phyloP scores from a whole-genome alignment of 768 basidiomycete genomes.

The Leccinum rimulosum region DNA sequence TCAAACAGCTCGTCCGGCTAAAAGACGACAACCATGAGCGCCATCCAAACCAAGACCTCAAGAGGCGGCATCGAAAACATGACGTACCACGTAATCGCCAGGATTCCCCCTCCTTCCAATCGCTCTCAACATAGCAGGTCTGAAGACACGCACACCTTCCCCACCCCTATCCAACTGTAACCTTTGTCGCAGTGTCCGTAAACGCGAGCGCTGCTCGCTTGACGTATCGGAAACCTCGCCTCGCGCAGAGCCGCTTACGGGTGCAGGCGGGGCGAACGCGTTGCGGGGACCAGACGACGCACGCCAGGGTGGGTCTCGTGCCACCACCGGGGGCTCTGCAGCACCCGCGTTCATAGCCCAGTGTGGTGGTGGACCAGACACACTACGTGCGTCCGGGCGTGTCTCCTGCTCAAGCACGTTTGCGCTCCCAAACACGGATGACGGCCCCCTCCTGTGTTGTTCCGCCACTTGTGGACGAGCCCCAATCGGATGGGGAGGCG shows the following conservation, averaged over 20 bases:
- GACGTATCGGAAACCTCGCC: slow-evolving; percentile 3
- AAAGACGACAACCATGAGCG: slow-evolving; percentile 3
- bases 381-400: slow-evolving; percentile 6
- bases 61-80: background rate
- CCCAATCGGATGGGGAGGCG: slow-evolving; percentile 24
- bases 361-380: slow-evolving; percentile 1
- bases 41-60: background rate
- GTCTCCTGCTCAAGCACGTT: slow-evolving; percentile 12
- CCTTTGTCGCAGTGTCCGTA: slow-evolving; percentile 27
- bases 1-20: slow-evolving; percentile 79
- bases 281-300: slow-evolving; percentile 16
- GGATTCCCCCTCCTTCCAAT: slow-evolving; percentile 25
- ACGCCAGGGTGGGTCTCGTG: slow-evolving; percentile 26
- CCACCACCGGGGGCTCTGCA: slow-evolving; percentile 1
- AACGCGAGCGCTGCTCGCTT: slow-evolving; percentile 21
- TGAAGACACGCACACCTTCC: slow-evolving; percentile 20
- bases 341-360: slow-evolving; percentile 10
- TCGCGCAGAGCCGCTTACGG: background rate
- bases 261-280: slow-evolving; percentile 1
- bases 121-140: slow-evolving; percentile 25
- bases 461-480: slow-evolving; percentile 24
- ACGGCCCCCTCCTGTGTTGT: slow-evolving; percentile 10
- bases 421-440: slow-evolving; percentile 4
- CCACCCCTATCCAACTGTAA: slow-evolving; percentile 26
- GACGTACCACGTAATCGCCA: slow-evolving; percentile 54